These are phyloP conservation scores for Aegilops speltoides DNA, from an alignment of 176 grass and related monocot species.

Conservation along the genomic window DNA sequence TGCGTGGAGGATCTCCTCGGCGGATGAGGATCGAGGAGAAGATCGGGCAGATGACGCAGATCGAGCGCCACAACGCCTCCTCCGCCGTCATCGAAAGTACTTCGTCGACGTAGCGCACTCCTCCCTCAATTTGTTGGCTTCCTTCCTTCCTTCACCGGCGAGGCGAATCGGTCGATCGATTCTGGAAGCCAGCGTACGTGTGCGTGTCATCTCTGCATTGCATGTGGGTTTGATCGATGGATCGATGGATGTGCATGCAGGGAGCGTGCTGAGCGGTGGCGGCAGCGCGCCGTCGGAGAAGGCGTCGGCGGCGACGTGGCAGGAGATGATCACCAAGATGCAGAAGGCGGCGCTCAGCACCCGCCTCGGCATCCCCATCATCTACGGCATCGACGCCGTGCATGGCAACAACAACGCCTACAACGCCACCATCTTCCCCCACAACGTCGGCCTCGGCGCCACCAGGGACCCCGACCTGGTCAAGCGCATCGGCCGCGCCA, in stretches of 20 bases:
- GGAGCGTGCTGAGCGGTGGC: slow-evolving; percentile 87
- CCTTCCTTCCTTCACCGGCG: neutral
- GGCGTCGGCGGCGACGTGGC: slow-evolving; percentile 61
- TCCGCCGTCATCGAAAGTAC: slow-evolving; percentile 56
- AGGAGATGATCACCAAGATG: slow-evolving; percentile 57
- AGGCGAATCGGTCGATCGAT: too few relatives aligned
- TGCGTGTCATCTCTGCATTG: too few relatives aligned
- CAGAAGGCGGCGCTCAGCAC: slow-evolving; percentile 81
- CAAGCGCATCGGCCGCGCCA: slow-evolving; percentile 68
- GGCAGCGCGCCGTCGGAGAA: slow-evolving; percentile 58
- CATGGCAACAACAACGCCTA: slow-evolving; percentile 85
- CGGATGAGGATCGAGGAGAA: slow-evolving; percentile 81
- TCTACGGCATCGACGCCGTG: slow-evolving; percentile 91
- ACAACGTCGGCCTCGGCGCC: slow-evolving; percentile 85
- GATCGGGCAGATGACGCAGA: slow-evolving; percentile 86
- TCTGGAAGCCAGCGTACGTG: too few relatives aligned
- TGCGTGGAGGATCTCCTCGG: slow-evolving; percentile 56
- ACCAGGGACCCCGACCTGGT: slow-evolving; percentile 67
- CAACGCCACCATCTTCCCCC: slow-evolving; percentile 90
- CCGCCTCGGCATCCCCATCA: slow-evolving; percentile 84
- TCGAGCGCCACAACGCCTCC: slow-evolving; percentile 56
- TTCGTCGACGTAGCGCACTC: slow-evolving; percentile 44
- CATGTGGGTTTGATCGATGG: neutral
- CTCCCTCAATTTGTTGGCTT: neutral
- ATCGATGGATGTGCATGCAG: slow-evolving; percentile 17